Conservation (phyloP, 2,329 filamentous ascomycete species). For the Colletotrichum cereale region DNA sequence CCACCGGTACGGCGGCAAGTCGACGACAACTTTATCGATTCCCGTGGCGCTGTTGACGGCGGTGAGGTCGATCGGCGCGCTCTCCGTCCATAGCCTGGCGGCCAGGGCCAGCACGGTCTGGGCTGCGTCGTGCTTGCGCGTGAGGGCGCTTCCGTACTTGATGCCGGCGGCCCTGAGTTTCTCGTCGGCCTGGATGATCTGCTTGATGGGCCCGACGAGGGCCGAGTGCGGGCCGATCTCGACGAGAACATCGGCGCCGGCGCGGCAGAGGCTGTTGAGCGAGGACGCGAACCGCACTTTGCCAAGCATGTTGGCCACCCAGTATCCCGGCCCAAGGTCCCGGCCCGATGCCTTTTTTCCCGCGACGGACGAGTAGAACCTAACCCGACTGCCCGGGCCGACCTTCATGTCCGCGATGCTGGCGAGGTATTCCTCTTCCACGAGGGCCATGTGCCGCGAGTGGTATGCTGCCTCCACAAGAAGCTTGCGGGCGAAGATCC, state of each 20-base stretch:
- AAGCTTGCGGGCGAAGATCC: constrained; percentile 5
- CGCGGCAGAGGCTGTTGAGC: constrained; percentile 11
- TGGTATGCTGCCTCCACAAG: constrained; percentile 23
- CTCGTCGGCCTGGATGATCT: constrained; percentile 14
- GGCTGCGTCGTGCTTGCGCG: constrained; percentile 18
- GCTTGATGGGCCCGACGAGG: constrained; percentile 7
- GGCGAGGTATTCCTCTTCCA: background rate
- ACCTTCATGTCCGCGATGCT: background rate
- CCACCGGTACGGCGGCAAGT: constrained; percentile 39
- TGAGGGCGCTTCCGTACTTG: constrained; percentile 2
- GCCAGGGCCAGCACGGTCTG: constrained; percentile 12
- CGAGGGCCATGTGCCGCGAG: constrained; percentile 11
- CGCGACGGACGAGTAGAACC: background rate
- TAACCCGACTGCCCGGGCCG: background rate
- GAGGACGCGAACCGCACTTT: constrained; percentile 10
- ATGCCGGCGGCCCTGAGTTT: background rate
- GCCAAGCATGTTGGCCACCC: constrained; percentile 21
- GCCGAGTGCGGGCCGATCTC: no score
- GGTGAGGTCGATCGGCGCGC: background rate
- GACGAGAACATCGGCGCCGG: constrained; percentile 2
- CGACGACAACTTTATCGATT: constrained; percentile 11
- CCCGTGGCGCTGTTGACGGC: background rate
- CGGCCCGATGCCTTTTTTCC: background rate
- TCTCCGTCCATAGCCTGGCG: background rate
- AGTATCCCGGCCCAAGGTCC: constrained; percentile 28